These are phyloP conservation scores for Posidonia oceanica DNA, from an alignment of 116 monocot species.

Conservation along the genomic window DNA sequence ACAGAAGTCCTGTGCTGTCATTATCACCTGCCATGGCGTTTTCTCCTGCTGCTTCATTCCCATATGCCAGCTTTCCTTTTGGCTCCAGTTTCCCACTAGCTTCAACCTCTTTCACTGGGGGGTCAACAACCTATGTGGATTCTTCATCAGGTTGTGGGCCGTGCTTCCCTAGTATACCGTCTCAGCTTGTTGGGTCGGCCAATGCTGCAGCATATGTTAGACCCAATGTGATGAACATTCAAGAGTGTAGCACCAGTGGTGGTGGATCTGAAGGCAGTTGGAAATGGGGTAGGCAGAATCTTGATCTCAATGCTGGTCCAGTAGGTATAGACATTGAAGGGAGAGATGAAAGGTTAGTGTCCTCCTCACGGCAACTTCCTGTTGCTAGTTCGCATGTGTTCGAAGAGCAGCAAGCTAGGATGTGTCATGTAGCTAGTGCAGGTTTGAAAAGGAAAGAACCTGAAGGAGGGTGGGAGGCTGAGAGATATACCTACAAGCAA, in stretches of 20 bases:
- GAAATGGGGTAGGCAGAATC: slow-evolving; percentile 60
- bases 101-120: slow-evolving; percentile 47
- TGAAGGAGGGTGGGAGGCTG: slow-evolving; percentile 76
- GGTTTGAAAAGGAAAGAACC: slow-evolving; percentile 74
- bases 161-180: slow-evolving; percentile 40
- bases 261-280: slow-evolving; percentile 43
- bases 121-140: slow-evolving; percentile 44
- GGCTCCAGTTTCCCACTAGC: slow-evolving; percentile 47
- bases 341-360: slow-evolving; percentile 40
- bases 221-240: slow-evolving; percentile 42
- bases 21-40: slow-evolving; percentile 77
- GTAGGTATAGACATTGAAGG: slow-evolving; percentile 39
- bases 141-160: slow-evolving; percentile 29
- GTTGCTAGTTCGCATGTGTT: slow-evolving; percentile 45
- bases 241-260: slow-evolving; percentile 46
- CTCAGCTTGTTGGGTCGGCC: slow-evolving; percentile 39
- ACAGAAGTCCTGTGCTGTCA: slow-evolving; percentile 55
- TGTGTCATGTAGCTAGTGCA: slow-evolving; percentile 44
- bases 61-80: slow-evolving; percentile 74
- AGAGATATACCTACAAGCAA: slow-evolving; percentile 46
- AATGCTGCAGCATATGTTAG: slow-evolving; percentile 34
- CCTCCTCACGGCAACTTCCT: slow-evolving; percentile 34
- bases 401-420: slow-evolving; percentile 52
- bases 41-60: slow-evolving; percentile 40
- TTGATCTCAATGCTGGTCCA: slow-evolving; percentile 92